A percentile compares a stretch with the other conserved stretches of the same genome.
phyloP scores from a whole-genome alignment of 2,329 filamentous ascomycete species.

The Alternaria triticina region DNA sequence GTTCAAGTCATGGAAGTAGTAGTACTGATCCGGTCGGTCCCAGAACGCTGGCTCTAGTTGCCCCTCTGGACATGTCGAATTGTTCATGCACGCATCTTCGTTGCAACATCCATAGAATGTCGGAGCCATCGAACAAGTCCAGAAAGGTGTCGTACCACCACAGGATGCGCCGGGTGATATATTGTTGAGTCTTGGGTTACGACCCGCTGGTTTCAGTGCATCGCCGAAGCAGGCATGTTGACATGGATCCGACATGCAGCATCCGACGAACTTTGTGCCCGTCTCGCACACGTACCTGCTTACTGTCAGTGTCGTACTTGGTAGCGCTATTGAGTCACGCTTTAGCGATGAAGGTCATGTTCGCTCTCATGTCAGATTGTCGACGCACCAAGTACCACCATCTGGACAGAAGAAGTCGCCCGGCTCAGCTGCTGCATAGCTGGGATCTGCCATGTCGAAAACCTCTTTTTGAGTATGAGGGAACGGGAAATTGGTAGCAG shows the following conservation, averaged over 20 bases:
- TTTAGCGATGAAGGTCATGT: not conserved
- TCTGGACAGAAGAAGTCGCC: slow-evolving; percentile 22
- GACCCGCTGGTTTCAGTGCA: slow-evolving; percentile 37
- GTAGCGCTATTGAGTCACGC: not conserved
- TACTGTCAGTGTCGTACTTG: rapidly evolving
- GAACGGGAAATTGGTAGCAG: not conserved
- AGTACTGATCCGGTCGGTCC: slow-evolving; percentile 18
- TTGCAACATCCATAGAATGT: slow-evolving; percentile 48
- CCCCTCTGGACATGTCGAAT: slow-evolving; percentile 28
- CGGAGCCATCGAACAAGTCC: slow-evolving; percentile 38
- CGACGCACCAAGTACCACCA: slow-evolving; percentile 18
- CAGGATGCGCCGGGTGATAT: slow-evolving; percentile 40
- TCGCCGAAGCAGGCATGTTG: slow-evolving; percentile 38
- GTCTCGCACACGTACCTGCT: slow-evolving; percentile 18
- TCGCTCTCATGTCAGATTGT: not conserved
- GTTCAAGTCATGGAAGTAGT: slow-evolving; percentile 19
- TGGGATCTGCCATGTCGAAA: not conserved
- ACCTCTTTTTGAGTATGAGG: not conserved
- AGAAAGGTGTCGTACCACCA: slow-evolving; percentile 32
- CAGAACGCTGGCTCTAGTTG: slow-evolving; percentile 30
- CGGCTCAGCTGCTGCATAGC: slow-evolving; percentile 11
- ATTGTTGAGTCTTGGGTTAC: slow-evolving; percentile 34
- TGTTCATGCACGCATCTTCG: slow-evolving; percentile 40
- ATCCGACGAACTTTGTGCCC: slow-evolving; percentile 44
- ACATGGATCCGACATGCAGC: slow-evolving; percentile 46